A percentile compares a stretch with the other conserved stretches of the same genome.
These are phyloP conservation scores for Ilyonectria destructans DNA, from an alignment of 2,329 filamentous ascomycete species.

Conservation along the genomic window DNA sequence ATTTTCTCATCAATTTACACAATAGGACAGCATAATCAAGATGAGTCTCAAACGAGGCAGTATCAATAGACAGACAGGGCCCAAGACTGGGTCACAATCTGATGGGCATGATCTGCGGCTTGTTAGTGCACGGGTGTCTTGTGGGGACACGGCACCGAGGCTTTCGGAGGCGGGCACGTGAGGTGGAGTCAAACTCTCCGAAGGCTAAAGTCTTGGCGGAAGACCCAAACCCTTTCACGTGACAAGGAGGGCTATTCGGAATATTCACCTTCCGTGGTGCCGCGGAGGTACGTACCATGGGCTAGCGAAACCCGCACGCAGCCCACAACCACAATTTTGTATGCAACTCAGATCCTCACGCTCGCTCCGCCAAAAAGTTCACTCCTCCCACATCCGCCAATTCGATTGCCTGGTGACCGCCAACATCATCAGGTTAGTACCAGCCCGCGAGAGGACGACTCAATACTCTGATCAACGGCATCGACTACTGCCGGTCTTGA, in stretches of 20 bases:
- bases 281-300: constrained; percentile 54
- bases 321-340: constrained; percentile 61
- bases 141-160: not conserved
- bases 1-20: not conserved
- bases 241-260: constrained; percentile 44
- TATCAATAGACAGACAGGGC: not conserved
- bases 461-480: constrained; percentile 46
- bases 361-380: constrained; percentile 56
- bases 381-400: constrained; percentile 59
- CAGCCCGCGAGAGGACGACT: constrained; percentile 38
- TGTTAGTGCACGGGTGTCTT: not conserved
- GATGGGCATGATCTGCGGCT: too few species aligned
- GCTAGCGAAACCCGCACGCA: constrained; percentile 55
- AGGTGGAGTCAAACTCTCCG: too few species aligned
- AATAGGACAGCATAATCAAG: not conserved
- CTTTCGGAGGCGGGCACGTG: too few species aligned
- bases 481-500: constrained; percentile 43
- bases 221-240: constrained; percentile 33
- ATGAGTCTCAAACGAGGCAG: not conserved
- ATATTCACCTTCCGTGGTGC: constrained; percentile 48
- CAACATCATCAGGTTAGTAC: constrained; percentile 66
- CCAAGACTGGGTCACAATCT: not conserved
- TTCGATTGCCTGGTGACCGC: constrained; percentile 67
- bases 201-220: not conserved
- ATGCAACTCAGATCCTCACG: constrained; percentile 54